Conservation (phyloP, 2,329 filamentous ascomycete genomes). For the Xylariaceae sp. region DNA sequence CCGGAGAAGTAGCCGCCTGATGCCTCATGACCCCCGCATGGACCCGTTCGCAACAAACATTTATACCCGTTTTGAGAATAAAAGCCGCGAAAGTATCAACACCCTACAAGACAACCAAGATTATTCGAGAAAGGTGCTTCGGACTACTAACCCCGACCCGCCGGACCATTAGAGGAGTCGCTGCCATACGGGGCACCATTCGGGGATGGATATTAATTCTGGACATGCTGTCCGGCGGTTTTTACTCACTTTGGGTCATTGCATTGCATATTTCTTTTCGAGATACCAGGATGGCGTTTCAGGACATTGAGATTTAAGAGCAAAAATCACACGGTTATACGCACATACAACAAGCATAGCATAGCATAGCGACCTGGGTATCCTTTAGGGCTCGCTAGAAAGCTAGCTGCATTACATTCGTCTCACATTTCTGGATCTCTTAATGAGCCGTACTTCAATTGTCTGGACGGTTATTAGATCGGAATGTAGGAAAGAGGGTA, state of each 20-base stretch:
- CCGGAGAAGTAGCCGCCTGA: constrained; percentile 59
- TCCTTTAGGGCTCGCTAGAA: neutral
- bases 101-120: constrained; percentile 70
- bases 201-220: constrained; percentile 38
- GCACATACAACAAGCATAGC: constrained; percentile 31
- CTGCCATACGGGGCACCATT: constrained; percentile 10
- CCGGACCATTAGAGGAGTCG: constrained; percentile 38
- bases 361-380: constrained; percentile 13
- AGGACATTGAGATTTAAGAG: constrained; percentile 27
- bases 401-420: constrained; percentile 18
- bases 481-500: constrained; percentile 32
- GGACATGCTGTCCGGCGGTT: constrained; percentile 40
- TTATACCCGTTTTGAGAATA: constrained; percentile 59
- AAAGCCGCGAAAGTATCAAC: constrained; percentile 67
- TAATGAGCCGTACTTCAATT: neutral
- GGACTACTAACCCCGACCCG: constrained; percentile 68
- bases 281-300: constrained; percentile 55
- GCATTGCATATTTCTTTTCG: constrained; percentile 46
- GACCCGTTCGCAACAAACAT: constrained; percentile 64
- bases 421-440: constrained; percentile 28
- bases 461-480: constrained; percentile 29
- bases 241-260: constrained; percentile 40
- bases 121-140: constrained; percentile 67
- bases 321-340: constrained; percentile 28
- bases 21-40: constrained; percentile 68